Conservation (phyloP, 2,329 filamentous ascomycete species). For the Apiospora marii region DNA sequence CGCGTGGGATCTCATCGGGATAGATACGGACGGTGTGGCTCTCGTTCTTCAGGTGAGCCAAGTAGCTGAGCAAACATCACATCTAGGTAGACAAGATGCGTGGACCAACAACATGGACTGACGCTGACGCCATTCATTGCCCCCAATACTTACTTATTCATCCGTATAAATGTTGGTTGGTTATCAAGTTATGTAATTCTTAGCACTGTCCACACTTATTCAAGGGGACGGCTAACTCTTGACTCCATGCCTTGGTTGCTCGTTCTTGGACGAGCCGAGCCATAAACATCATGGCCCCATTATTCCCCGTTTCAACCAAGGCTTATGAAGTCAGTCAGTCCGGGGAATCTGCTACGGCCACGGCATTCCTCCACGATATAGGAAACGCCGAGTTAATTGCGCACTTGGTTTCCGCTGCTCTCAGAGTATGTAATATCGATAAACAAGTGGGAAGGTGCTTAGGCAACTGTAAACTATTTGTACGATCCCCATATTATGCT, state of each 20-base stretch:
- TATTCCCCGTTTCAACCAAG: conserved; percentile 15
- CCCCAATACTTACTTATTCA: background rate
- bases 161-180: background rate
- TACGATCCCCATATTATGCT: conserved; percentile 10
- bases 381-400: background rate
- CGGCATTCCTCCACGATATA: background rate
- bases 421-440: background rate
- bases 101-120: conserved; percentile 1
- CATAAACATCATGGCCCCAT: conserved; percentile 18
- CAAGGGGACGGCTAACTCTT: background rate
- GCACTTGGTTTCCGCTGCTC: background rate
- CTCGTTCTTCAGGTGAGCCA: conserved; percentile 14
- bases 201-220: background rate
- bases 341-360: background rate
- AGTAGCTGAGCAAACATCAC: conserved; percentile 13
- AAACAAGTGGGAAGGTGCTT: conserved; percentile 9
- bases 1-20: background rate
- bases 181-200: background rate
- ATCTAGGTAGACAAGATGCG: background rate
- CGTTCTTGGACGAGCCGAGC: background rate
- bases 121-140: conserved; percentile 18
- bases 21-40: background rate
- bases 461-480: background rate
- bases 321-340: background rate
- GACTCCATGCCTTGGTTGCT: background rate